Evolutionary conservation across 805 yeast species (phyloP), one percentile per base, ranked within the genome.

Genomic region (Kazachstania bromeliacearum): DNA sequence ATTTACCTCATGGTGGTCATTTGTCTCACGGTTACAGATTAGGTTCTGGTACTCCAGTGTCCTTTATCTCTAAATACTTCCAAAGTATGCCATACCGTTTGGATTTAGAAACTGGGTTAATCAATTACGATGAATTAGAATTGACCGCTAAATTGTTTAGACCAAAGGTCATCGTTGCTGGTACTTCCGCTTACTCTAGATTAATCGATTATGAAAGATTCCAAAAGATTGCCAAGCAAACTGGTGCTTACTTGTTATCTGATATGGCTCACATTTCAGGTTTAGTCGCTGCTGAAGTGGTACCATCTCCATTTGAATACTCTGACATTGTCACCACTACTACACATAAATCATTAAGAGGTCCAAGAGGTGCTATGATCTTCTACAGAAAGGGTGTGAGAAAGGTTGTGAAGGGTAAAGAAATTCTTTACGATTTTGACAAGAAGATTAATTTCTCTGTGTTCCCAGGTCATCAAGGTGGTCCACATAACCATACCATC

Each of bases 381-480:
- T 89, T 89, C 71, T 89, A 76, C 75, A 81, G 97, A 73, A 85
- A 83, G 68, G 97, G 97, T 51, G 75, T 85, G 40, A 78, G 94
- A 67, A 75, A 78, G 48, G 79, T 71, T 46, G 85, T 84, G 71
- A 76, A 77, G 49, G 96, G 96, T 47, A 84, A 83, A 62, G 88
- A 85, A 64, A 68, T 81, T 38, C 66, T 71, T 35, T 88, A 85
- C 61, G 96, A 89, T 53, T 74, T 89, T 56, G 97, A 89, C 65
- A 76, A 77, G 58, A 81, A 77, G 60, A 87, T 89, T 65, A 89
- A 89, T 73, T 89, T 89, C 59, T 85, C 96, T 22, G 97, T 89
- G 38, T 89, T 89, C 84, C 98, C 98, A 50, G 97, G 94, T 46
- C 97, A 89, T 64, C 98, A 89, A 71, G 98, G 98, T 70, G 98